Percentiles rank a stretch among this genome's conserved stretches.
These are phyloP conservation scores for Leptodontidium sp. DNA, from an alignment of 2,329 filamentous ascomycete genomes.

Conservation along the genomic window DNA sequence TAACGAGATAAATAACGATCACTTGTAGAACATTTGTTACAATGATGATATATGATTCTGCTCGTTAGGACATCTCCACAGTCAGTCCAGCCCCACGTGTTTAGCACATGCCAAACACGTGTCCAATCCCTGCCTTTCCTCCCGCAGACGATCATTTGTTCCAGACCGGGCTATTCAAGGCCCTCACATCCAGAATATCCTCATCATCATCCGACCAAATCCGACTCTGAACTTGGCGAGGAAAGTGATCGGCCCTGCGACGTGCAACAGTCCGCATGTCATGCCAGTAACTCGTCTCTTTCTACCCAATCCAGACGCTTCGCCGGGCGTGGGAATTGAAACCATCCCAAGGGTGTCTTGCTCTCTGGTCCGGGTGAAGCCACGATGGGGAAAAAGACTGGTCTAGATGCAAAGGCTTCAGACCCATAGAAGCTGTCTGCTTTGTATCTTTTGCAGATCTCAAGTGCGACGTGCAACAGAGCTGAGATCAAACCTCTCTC, in stretches of 20 bases:
- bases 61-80: not conserved
- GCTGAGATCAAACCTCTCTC: not conserved
- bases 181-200: conserved; percentile 13
- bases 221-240: conserved; percentile 14
- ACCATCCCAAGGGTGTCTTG: conserved; percentile 1
- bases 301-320: conserved; percentile 6
- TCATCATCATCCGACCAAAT: conserved; percentile 1
- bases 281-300: conserved; percentile 1
- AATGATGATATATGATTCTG: not conserved
- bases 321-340: not conserved
- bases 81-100: not conserved
- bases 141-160: not conserved
- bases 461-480: conserved; percentile 27
- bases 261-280: conserved; percentile 1
- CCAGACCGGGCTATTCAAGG: conserved; percentile 10
- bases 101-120: not conserved
- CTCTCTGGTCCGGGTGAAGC: not conserved
- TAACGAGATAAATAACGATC: no score
- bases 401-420: conserved; percentile 8
- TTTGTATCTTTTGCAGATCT: conserved; percentile 20
- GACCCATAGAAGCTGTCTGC: conserved; percentile 5
- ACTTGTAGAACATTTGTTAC: no score
- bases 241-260: conserved; percentile 13
- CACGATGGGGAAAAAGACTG: conserved; percentile 11
- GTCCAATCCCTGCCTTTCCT: not conserved